Base-by-base conservation (phyloP, 176 grass and related monocot genomes). In the Paspalum notatum region DNA sequence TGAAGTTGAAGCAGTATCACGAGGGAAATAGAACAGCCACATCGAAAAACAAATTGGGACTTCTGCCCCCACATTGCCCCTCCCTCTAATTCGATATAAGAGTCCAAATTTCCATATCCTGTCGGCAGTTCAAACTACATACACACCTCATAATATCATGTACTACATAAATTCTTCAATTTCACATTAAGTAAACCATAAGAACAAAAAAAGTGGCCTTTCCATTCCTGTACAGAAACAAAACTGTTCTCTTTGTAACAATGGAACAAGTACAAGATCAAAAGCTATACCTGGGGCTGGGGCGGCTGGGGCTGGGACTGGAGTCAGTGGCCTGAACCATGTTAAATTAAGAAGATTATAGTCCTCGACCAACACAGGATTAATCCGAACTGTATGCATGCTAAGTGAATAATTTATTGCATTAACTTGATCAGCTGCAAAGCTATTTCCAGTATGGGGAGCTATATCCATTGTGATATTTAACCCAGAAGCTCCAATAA, bases 401-500 rank as follows among this genome's bases (percentile, higher is more conserved):
- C 67, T 81, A 81, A 99, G 91, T 58, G 90, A 90, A 84, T 88
- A 83, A 80, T 84, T 95, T 86, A 99, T 93, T 74, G 80, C 45
- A 69, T 43, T 55, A 71, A 93, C 90, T 89, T 96, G 86, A 76
- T 84, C 68, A 2, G 56, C 68, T 41, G 86, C 83, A 79, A 99
- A 99, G 80, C 97, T 95, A 89, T 88, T 89, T 88, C 92, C 97
- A 66, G 77, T 90, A 54, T 90, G 82, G 67, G 97, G 93, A 8
- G 90, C 89, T 88, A 99, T 95, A 86, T 99, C 64, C 97, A 99
- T 99, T 57, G 97, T 95, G 45, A 96, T 96, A 80, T 99, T 99
- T 79, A 99, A 85, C 62, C 93, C 97, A 89, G 91, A 95, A 71
- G 91, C 85, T 76, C 97, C 97, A 79, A 99, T 93, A 61, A 99